Evolutionary conservation across 2,329 filamentous ascomycete species (phyloP).

Genomic region (Beauveria bassiana): DNA sequence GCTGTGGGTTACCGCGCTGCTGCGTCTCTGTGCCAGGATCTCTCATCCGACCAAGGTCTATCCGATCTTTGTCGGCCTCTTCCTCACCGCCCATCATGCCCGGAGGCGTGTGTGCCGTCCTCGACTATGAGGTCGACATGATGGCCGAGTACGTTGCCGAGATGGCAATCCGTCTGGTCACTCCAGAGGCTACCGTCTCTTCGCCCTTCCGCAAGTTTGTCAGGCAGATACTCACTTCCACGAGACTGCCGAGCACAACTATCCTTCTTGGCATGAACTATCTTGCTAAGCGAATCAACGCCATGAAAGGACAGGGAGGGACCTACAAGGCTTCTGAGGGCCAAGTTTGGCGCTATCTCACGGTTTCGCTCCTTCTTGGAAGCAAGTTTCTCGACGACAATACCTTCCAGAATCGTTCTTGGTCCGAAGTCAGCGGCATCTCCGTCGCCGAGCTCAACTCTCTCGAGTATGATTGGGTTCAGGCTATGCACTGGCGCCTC

Average conservation of each 20-base stretch:
- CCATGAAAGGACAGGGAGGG: conserved; percentile 47
- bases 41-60: conserved; percentile 30
- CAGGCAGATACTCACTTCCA: conserved; percentile 81
- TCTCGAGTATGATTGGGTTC: conserved; percentile 82
- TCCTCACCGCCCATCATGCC: conserved; percentile 44
- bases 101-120: conserved; percentile 84
- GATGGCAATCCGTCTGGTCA: conserved; percentile 61
- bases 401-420: conserved; percentile 94
- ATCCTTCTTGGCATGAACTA: conserved; percentile 89
- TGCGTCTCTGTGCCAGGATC: conserved; percentile 15
- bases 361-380: conserved; percentile 74
- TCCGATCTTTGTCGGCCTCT: conserved; percentile 32
- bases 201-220: conserved; percentile 86
- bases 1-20: conserved; percentile 4
- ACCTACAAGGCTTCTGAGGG: conserved; percentile 54
- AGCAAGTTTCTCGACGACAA: conserved; percentile 97
- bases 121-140: conserved; percentile 93
- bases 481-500: conserved; percentile 73
- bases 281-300: conserved; percentile 73
- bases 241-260: conserved; percentile 80
- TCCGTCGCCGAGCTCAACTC: conserved; percentile 74
- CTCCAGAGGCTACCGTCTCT: conserved; percentile 47
- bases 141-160: conserved; percentile 95
- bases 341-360: conserved; percentile 81
- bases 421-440: conserved; percentile 92